phyloP scores from a whole-genome alignment of 2,329 filamentous ascomycete species.

The Leptographium lundbergii region DNA sequence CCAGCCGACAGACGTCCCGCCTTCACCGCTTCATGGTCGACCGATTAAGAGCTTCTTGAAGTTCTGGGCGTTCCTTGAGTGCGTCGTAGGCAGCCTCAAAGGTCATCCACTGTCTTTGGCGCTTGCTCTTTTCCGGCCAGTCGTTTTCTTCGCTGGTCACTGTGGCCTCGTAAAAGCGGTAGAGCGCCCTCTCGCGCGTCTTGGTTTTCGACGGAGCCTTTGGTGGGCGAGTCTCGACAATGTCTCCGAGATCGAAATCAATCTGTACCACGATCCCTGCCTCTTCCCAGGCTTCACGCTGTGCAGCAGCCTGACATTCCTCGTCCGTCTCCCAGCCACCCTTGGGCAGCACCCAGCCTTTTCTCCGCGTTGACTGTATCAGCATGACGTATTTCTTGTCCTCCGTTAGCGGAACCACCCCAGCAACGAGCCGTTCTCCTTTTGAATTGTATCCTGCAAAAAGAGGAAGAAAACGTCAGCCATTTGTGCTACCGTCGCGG shows the following conservation, averaged over 20 bases:
- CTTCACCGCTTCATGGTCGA: slow-evolving; percentile 52
- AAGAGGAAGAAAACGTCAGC: background rate
- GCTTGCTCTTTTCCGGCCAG: slow-evolving; percentile 92
- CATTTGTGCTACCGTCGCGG: background rate
- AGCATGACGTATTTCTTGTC: slow-evolving; percentile 84
- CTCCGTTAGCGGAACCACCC: slow-evolving; percentile 76
- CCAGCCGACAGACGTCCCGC: background rate
- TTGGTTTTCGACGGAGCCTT: slow-evolving; percentile 45
- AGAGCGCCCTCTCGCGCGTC: slow-evolving; percentile 48
- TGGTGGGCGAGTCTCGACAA: slow-evolving; percentile 71
- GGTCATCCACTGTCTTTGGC: slow-evolving; percentile 79
- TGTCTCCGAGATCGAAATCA: slow-evolving; percentile 73
- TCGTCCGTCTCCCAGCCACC: slow-evolving; percentile 97
- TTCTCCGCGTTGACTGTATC: slow-evolving; percentile 82
- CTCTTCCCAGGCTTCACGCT: slow-evolving; percentile 95
- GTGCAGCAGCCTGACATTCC: slow-evolving; percentile 68
- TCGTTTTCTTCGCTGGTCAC: slow-evolving; percentile 73
- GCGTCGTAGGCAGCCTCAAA: slow-evolving; percentile 71
- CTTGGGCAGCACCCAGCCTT: slow-evolving; percentile 94
- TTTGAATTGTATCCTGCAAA: slow-evolving; percentile 73
- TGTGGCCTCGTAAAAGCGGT: slow-evolving; percentile 78
- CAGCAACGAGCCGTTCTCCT: slow-evolving; percentile 89
- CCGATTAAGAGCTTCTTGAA: slow-evolving; percentile 74
- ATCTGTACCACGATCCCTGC: slow-evolving; percentile 82
- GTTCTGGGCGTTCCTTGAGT: slow-evolving; percentile 67